Evolutionary conservation across 371 early-diverging fungal species (phyloP).

Genomic region (Rhizopus microsporus): DNA sequence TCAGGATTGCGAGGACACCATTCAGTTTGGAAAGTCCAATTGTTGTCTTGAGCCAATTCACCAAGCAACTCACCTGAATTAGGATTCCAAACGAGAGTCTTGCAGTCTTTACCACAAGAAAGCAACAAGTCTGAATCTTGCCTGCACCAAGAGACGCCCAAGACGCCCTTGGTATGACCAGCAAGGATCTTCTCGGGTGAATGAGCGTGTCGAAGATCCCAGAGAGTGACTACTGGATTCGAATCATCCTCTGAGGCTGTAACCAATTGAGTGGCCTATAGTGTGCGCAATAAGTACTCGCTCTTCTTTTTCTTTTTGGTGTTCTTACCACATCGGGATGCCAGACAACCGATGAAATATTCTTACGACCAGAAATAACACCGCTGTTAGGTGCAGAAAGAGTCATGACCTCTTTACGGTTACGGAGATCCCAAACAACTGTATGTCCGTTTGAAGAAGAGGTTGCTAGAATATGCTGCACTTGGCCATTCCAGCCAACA

Average conservation of each 20-base stretch:
- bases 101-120: slow-evolving; percentile 90
- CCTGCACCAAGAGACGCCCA: slow-evolving; percentile 90
- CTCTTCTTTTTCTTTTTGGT: background rate
- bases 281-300: background rate
- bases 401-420: slow-evolving; percentile 83
- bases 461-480: slow-evolving; percentile 92
- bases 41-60: slow-evolving; percentile 75
- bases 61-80: slow-evolving; percentile 69
- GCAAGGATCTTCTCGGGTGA: slow-evolving; percentile 79
- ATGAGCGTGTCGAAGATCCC: slow-evolving; percentile 93
- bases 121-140: slow-evolving; percentile 89
- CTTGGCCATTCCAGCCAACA: slow-evolving; percentile 93
- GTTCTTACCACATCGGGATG: slow-evolving; percentile 83
- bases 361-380: slow-evolving; percentile 4
- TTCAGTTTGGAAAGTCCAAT: slow-evolving; percentile 93
- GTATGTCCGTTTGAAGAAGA: slow-evolving; percentile 90
- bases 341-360: slow-evolving; percentile 88
- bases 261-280: slow-evolving; percentile 24
- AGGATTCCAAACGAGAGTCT: slow-evolving; percentile 91
- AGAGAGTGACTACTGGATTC: slow-evolving; percentile 81
- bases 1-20: slow-evolving; percentile 95
- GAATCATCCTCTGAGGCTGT: slow-evolving; percentile 86
- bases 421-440: slow-evolving; percentile 94
- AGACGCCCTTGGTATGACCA: slow-evolving; percentile 87
- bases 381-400: slow-evolving; percentile 65